Percentiles rank a stretch among this genome's conserved stretches.
phyloP scores from a whole-genome alignment of 805 yeast genomes.

The Danielia oregonensis region DNA sequence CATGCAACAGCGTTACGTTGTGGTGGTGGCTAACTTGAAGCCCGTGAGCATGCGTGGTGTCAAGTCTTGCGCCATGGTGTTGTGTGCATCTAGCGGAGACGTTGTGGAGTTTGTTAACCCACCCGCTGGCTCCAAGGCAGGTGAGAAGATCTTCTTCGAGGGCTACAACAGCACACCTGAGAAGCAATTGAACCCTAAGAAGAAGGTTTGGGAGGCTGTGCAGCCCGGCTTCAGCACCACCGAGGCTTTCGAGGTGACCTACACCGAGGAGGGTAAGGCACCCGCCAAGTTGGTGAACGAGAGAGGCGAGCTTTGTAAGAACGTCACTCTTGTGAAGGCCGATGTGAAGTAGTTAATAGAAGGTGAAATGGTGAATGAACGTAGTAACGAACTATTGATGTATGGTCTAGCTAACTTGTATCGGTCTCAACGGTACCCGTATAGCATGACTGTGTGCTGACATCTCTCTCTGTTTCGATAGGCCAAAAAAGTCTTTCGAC shows the following conservation, averaged over 20 bases:
- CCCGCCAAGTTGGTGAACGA: constrained; percentile 71
- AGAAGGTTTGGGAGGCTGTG: constrained; percentile 93
- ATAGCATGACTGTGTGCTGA: too few species aligned
- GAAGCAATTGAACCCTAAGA: constrained; percentile 92
- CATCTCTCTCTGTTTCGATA: too few species aligned
- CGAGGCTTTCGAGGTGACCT: constrained; percentile 72
- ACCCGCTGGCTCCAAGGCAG: constrained; percentile 88
- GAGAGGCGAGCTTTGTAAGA: constrained; percentile 74
- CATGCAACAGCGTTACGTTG: constrained; percentile 90
- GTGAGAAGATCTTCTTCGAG: constrained; percentile 95
- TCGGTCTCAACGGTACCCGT: too few species aligned
- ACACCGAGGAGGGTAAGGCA: constrained; percentile 75
- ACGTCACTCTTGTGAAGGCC: constrained; percentile 69
- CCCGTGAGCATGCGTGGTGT: constrained; percentile 98
- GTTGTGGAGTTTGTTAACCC: constrained; percentile 91
- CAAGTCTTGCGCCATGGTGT: constrained; percentile 93
- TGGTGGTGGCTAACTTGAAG: constrained; percentile 91
- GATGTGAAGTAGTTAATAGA: constrained; percentile 57
- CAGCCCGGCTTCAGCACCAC: constrained; percentile 89
- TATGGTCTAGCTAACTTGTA: too few species aligned
- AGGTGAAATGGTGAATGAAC: too few species aligned
- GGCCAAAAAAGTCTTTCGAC: too few species aligned
- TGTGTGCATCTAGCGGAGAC: constrained; percentile 79
- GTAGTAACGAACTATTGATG: too few species aligned
- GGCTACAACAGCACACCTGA: constrained; percentile 87